Base-by-base conservation (phyloP, 768 basidiomycete species). In the Omphalotus guepiniiformis region DNA sequence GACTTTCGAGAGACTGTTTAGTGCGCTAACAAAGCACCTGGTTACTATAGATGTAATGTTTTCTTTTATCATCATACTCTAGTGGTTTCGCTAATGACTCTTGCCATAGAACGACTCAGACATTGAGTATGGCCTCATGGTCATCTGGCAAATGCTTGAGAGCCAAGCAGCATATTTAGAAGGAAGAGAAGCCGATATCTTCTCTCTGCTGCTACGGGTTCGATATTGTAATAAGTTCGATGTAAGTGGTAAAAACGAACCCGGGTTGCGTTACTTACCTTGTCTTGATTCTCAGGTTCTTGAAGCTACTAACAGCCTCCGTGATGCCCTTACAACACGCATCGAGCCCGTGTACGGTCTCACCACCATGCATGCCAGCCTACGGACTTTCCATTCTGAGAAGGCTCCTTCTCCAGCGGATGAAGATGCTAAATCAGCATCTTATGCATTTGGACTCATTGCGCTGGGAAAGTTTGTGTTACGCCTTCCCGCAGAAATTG, bases 321-420 rank as follows among this genome's bases (percentile, higher is more conserved):
- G 90, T 34, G 88, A 93, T 61, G 74, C 75, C 15, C 70, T 93
- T 28, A 79, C 85, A 19, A 67, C 73, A 8, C 82, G 78, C 53
- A 78, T 86, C 55, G 91, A 88, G 52, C 85, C 91, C 16, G 86
- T 93, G 18, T 91, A 88, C 56, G 90, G 90, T 6, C 65, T 93
- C 54, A 89, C 87, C 12, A 91, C 86, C 4, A 76, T 91, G 70
- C 88, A 91, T 52, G 83, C 82, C 25, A 79, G 77, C 57, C 59
- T 92, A 35, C 79, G 79, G 23, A 61, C 75, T 9, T 93, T 92
- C 66, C 70, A 80, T 19, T 65, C 71, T 2, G 74, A 82, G 48
- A 64, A 78, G 15, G 59, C 68, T 30, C 75, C 76, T 11, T 51
- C 63, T 3, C 51, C 57, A 19, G 67, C 71, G 2, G 76, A 75